phyloP scores from a whole-genome alignment of 208 protist genomes.

The Trypanosoma brucei region DNA sequence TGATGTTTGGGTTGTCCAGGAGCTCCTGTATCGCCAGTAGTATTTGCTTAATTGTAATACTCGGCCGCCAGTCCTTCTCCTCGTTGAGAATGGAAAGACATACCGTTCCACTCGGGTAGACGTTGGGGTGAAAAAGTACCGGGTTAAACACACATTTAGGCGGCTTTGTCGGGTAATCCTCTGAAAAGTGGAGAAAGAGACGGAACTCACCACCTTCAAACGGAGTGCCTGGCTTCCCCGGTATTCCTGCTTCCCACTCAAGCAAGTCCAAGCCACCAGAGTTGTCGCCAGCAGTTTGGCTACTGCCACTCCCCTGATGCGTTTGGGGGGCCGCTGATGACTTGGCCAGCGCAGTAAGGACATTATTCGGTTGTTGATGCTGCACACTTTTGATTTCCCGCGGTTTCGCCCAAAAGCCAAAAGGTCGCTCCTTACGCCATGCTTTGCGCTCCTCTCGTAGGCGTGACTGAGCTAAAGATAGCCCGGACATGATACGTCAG shows the following conservation, averaged over 20 bases:
- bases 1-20: slow-evolving; percentile 95
- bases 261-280: slow-evolving; percentile 89
- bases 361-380: not conserved
- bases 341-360: not conserved
- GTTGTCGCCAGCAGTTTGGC: slow-evolving; percentile 1
- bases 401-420: slow-evolving; percentile 85
- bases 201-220: slow-evolving; percentile 97
- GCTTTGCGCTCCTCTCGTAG: slow-evolving; percentile 85
- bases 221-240: slow-evolving; percentile 92
- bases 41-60: slow-evolving; percentile 98
- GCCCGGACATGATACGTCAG: slow-evolving; percentile 40
- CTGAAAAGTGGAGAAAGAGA: slow-evolving; percentile 93
- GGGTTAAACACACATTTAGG: slow-evolving; percentile 97
- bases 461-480: slow-evolving; percentile 75
- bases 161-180: slow-evolving; percentile 97
- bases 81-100: slow-evolving; percentile 99
- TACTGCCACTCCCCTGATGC: slow-evolving; percentile 5
- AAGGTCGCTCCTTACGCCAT: slow-evolving; percentile 82
- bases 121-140: slow-evolving; percentile 98
- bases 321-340: not conserved
- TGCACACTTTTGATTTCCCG: slow-evolving; percentile 26
- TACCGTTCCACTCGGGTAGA: slow-evolving; percentile 98
- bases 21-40: slow-evolving; percentile 98
- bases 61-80: slow-evolving; percentile 98
- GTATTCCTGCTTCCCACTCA: slow-evolving; percentile 97